A percentile compares a stretch with the other conserved stretches of the same genome.
These are phyloP conservation scores for Boletus putidus DNA, from an alignment of 1,284 basidiomycete genomes.

Conservation along the genomic window DNA sequence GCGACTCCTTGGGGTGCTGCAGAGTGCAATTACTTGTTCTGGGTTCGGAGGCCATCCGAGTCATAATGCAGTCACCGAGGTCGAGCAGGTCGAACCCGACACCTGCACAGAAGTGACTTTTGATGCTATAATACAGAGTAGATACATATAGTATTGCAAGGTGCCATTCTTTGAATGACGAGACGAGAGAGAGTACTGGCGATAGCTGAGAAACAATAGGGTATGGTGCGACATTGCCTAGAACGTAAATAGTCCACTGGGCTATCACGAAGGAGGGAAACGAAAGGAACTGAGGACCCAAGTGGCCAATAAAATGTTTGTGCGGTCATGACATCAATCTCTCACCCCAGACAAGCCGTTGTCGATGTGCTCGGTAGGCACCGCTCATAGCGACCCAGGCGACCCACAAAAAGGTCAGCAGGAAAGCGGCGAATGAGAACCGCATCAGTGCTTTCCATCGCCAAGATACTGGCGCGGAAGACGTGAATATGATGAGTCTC, in stretches of 20 bases:
- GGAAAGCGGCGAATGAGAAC: slow-evolving; percentile 52
- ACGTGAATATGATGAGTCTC: slow-evolving; percentile 68
- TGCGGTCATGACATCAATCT: slow-evolving; percentile 58
- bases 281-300: not conserved
- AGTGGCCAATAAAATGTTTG: not conserved
- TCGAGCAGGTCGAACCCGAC: not conserved
- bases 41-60: slow-evolving; percentile 63
- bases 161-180: not conserved
- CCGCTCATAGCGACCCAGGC: slow-evolving; percentile 62
- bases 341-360: slow-evolving; percentile 74
- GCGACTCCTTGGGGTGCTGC: slow-evolving; percentile 58
- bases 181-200: not conserved
- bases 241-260: not conserved
- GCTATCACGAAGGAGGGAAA: not conserved
- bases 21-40: slow-evolving; percentile 81
- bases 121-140: slow-evolving; percentile 19
- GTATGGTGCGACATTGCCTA: not conserved
- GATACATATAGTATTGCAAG: slow-evolving; percentile 19
- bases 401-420: slow-evolving; percentile 57
- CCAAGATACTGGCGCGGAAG: slow-evolving; percentile 63
- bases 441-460: slow-evolving; percentile 65
- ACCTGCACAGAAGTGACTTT: not conserved
- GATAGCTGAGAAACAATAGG: not conserved
- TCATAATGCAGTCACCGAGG: slow-evolving; percentile 2
- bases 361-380: slow-evolving; percentile 66